Evolutionary conservation across 164 flowering plant genomes (phyloP), one percentile per base, ranked within the genome.

Genomic region (Tinospora cordifolia): DNA sequence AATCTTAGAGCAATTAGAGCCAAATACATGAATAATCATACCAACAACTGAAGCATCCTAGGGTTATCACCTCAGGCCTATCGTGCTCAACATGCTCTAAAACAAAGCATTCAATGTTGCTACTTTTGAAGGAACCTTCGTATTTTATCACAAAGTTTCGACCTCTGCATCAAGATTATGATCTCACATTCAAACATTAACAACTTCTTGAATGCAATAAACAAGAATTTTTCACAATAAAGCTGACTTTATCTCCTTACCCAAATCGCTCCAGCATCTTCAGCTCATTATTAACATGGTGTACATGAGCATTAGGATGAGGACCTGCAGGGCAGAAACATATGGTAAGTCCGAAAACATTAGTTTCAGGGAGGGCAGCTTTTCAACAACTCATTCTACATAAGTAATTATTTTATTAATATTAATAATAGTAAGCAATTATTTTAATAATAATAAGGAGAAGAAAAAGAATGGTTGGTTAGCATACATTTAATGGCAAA

Each of bases 51-150:
- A 51, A n/a, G 19, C 6, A 24, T 13, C 46, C 30, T 11, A 36
- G 1, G 38, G 74, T 75, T 80, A 93, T 97, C 93, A 93, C 97
- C 93, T 94, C 99, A 44, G 99, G 99, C 74, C 96, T 82, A 68
- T 94, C 98, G 81, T 94, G 98, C 66, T 87, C 86, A 71, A 95
- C 89, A 82, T 94, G 90, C 83, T 90, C 87, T 41, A 91, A 77
- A 71, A 92, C 87, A 78, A 90, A 85, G 79, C 93, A 92, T 36
- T 89, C 91, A 62, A 84, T 79, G 72, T 73, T 79, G 60, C 78
- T 87, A 78, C 79, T 77, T 77, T 84, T 90, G 74, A 91, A 79
- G 54, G 91, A 84, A 19, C 90, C 93, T 77, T 85, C 90, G 74
- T 83, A 90, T 66, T 83, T 90, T 67, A 93, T 91, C 24, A 93